Percentiles rank a stretch among this genome's conserved stretches.
Evolutionary conservation across 2,329 filamentous ascomycete genomes (phyloP).

Genomic region (Exserohilum rostratum): DNA sequence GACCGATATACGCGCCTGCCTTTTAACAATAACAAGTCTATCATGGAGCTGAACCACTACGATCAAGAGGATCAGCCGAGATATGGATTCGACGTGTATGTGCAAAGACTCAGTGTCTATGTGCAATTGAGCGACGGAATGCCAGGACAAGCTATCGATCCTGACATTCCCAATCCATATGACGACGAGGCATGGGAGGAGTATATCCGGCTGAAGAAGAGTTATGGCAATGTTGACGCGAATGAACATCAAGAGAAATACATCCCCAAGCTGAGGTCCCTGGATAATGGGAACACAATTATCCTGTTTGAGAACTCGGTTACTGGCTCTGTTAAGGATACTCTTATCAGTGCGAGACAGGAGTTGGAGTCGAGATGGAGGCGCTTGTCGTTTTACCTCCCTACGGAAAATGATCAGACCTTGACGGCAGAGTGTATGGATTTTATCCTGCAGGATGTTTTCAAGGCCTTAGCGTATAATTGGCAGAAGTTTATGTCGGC

Average conservation of each 20-base stretch:
- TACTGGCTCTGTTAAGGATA: slow-evolving; percentile 56
- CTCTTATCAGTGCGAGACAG: slow-evolving; percentile 56
- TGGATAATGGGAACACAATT: slow-evolving; percentile 58
- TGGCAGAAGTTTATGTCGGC: slow-evolving; percentile 56
- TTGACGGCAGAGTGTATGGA: slow-evolving; percentile 58
- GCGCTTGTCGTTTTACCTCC: slow-evolving; percentile 58
- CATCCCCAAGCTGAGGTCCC: slow-evolving; percentile 50
- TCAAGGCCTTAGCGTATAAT: slow-evolving; percentile 53
- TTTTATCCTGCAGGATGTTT: slow-evolving; percentile 57
- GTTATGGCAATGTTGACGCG: slow-evolving; percentile 36
- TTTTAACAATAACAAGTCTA: slow-evolving; percentile 45
- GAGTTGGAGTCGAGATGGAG: slow-evolving; percentile 61
- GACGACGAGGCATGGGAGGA: slow-evolving; percentile 45
- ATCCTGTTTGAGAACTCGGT: slow-evolving; percentile 61
- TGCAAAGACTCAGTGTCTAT: slow-evolving; percentile 58
- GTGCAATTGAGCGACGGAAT: slow-evolving; percentile 56
- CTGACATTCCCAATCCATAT: slow-evolving; percentile 56
- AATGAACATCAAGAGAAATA: slow-evolving; percentile 44
- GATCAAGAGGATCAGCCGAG: slow-evolving; percentile 51
- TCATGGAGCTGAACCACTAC: slow-evolving; percentile 60
- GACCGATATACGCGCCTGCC: slow-evolving; percentile 30
- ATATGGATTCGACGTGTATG: slow-evolving; percentile 58
- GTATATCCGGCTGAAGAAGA: slow-evolving; percentile 39
- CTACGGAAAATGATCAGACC: slow-evolving; percentile 51
- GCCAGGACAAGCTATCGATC: slow-evolving; percentile 46